Percentiles rank a stretch among this genome's conserved stretches.
Conservation (phyloP, 495 filamentous ascomycete genomes). For the Recurvomyces mirabilis region DNA sequence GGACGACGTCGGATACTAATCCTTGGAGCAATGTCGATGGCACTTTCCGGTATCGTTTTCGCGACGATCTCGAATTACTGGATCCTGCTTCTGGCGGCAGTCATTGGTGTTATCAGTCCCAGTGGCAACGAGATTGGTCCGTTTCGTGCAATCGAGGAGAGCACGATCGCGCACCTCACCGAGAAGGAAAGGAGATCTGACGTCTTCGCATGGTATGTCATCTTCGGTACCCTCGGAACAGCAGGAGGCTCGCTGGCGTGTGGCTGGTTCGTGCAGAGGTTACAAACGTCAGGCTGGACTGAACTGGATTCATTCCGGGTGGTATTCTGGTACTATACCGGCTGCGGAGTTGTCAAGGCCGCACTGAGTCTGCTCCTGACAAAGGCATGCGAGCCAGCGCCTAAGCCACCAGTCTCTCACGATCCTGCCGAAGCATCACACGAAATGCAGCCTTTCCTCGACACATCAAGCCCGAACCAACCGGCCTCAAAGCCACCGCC, state of each 20-base stretch:
- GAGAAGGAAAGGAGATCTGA: slow-evolving; percentile 48
- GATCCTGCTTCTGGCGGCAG: slow-evolving; percentile 57
- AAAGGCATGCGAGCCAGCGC: slow-evolving; percentile 42
- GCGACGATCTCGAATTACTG: slow-evolving; percentile 57
- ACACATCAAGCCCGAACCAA: slow-evolving; percentile 27
- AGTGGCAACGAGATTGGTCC: slow-evolving; percentile 36
- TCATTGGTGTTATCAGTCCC: slow-evolving; percentile 76
- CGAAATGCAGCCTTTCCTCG: slow-evolving; percentile 38
- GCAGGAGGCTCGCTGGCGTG: slow-evolving; percentile 53
- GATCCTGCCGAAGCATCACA: neutral
- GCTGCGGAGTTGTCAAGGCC: slow-evolving; percentile 57
- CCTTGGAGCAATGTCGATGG: slow-evolving; percentile 58
- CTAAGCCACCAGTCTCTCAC: slow-evolving; percentile 6
- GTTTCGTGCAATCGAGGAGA: slow-evolving; percentile 83
- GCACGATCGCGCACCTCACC: slow-evolving; percentile 65
- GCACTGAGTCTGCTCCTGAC: slow-evolving; percentile 49
- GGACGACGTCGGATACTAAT: slow-evolving; percentile 56
- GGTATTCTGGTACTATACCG: slow-evolving; percentile 63
- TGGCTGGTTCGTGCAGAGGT: slow-evolving; percentile 53
- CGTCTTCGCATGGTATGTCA: slow-evolving; percentile 72
- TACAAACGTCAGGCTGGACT: slow-evolving; percentile 39
- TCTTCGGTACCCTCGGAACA: slow-evolving; percentile 53
- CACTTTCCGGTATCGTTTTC: slow-evolving; percentile 55
- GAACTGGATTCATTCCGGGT: slow-evolving; percentile 49
- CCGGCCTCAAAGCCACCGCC: neutral